Evolutionary conservation across 2,329 filamentous ascomycete genomes (phyloP).

Genomic region (Colletotrichum gloeosporioides): DNA sequence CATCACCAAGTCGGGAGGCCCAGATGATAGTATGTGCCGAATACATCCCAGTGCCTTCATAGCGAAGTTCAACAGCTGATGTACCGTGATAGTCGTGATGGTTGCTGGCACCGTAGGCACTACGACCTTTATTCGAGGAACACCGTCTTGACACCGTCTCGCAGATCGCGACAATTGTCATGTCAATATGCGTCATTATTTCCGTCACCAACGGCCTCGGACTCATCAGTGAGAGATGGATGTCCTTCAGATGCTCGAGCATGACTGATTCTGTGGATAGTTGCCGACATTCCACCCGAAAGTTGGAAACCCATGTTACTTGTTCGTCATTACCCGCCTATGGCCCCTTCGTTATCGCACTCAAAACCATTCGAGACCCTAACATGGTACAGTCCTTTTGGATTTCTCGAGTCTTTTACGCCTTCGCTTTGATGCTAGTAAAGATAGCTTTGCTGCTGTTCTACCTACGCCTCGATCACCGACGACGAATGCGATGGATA

Average conservation of each 20-base stretch:
- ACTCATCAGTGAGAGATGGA: not conserved
- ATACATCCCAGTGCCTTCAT: not conserved
- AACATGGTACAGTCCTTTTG: not conserved
- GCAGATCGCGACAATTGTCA: not conserved
- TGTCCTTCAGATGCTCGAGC: not conserved
- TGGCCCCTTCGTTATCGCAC: accelerated
- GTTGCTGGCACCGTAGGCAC: not conserved
- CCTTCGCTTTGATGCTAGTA: not conserved
- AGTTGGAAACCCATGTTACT: not conserved
- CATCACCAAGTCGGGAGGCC: not conserved
- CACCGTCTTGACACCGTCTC: not conserved
- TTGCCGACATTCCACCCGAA: not conserved
- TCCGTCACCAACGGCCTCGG: not conserved
- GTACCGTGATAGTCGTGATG: not conserved
- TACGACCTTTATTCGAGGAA: not conserved
- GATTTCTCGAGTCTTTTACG: not conserved
- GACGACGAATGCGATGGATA: not conserved
- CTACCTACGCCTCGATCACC: not conserved
- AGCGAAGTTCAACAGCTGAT: not conserved
- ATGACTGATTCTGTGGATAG: not conserved
- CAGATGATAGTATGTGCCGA: not conserved
- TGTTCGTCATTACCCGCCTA: not conserved
- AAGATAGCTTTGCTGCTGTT: not conserved
- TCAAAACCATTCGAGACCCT: not conserved
- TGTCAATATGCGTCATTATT: not conserved